Evolutionary conservation across 1,284 basidiomycete genomes (phyloP).

Genomic region (Takashimella koratensis): DNA sequence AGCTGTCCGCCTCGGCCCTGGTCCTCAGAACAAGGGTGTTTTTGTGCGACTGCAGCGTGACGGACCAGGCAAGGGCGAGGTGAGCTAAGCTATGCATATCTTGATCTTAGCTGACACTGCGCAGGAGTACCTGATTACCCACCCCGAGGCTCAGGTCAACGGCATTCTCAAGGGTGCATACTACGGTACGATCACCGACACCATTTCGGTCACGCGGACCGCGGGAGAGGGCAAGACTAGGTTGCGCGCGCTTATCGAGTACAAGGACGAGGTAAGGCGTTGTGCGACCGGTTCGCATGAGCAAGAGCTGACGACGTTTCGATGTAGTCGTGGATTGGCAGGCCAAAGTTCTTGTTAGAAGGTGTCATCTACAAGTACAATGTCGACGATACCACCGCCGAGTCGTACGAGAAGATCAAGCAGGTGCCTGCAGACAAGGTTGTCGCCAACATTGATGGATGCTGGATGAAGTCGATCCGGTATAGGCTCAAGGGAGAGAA

Average conservation of each 20-base stretch:
- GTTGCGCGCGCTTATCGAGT: constrained; percentile 81
- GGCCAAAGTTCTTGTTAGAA: constrained; percentile 80
- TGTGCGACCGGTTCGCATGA: no score
- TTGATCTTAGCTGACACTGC: background rate
- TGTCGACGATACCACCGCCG: constrained; percentile 53
- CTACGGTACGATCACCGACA: constrained; percentile 67
- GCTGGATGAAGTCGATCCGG: constrained; percentile 77
- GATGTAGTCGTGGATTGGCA: constrained; percentile 80
- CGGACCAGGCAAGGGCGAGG: constrained; percentile 72
- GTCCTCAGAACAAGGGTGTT: constrained; percentile 80
- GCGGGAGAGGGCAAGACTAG: constrained; percentile 60
- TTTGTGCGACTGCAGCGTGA: constrained; percentile 68
- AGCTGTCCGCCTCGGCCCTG: constrained; percentile 75
- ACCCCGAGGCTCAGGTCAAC: constrained; percentile 85
- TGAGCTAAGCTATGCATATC: constrained; percentile 16
- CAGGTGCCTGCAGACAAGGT: constrained; percentile 77
- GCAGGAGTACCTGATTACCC: constrained; percentile 74
- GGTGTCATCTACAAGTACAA: constrained; percentile 81
- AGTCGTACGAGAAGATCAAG: constrained; percentile 75
- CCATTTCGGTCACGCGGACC: constrained; percentile 75
- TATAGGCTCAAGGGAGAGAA: constrained; percentile 69
- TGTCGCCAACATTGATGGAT: constrained; percentile 80
- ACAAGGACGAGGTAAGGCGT: constrained; percentile 90
- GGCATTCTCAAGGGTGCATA: constrained; percentile 72
- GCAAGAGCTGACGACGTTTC: background rate